Evolutionary conservation across 1,284 basidiomycete species (phyloP), one percentile per base, ranked within the genome.

Genomic region (Phenoliferia sp.): DNA sequence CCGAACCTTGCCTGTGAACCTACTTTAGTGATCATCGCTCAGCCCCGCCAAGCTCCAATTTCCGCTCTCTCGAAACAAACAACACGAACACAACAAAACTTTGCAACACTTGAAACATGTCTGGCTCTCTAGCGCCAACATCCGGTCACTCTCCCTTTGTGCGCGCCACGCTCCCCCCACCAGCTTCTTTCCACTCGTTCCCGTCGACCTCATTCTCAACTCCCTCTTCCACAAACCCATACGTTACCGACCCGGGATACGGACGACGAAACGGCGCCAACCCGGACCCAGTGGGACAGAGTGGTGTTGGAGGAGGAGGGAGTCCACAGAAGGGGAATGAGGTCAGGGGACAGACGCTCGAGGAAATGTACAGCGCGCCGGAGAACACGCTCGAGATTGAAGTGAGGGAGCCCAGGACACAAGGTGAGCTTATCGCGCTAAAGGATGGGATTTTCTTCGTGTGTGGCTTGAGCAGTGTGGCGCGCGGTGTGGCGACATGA

Each of bases 371-470:
- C 64, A 63, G 64, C 50, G 79, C 79, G 1, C 81, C 81, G 36
- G 96, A 99, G 80, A 96, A 93, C 78, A 98, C 97, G 80, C 83
- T 99, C 65, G 96, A 99, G 82, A 97, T 99, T 74, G 96, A 99
- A 80, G 93, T 99, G 10, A 84, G 91, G 74, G 97, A 96, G 78
- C 93, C 95, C 2, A 90, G 95, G 80, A 99, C 96, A 0, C 94
- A 98, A 77, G 94, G 94, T 92, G 75, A 76, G 86, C 77, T 9
- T 44, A n/a, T n/a, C n/a, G n/a, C n/a, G n/a, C n/a, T n/a, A n/a
- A n/a, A n/a, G n/a, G n/a, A n/a, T n/a, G n/a, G n/a, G n/a, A n/a
- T n/a, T n/a, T n/a, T n/a, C n/a, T n/a, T n/a, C n/a, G n/a, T n/a
- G n/a, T n/a, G n/a, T n/a, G n/a, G n/a, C n/a, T n/a, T n/a, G n/a